Percentiles rank a stretch among this genome's conserved stretches.
phyloP scores from a whole-genome alignment of 257 asterid species.

The Eustoma russellianum region DNA sequence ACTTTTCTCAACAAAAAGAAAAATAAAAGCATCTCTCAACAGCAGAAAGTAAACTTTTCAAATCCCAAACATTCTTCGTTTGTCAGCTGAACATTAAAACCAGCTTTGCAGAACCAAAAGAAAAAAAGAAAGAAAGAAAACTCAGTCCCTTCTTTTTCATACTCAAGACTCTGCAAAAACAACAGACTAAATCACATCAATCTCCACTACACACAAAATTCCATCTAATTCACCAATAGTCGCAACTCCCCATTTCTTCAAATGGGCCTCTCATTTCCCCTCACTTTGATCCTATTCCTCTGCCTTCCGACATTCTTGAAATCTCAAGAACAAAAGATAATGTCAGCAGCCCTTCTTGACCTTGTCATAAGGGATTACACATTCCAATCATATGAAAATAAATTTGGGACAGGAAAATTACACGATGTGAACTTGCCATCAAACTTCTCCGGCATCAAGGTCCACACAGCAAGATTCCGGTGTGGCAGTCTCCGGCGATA shows the following conservation, averaged over 20 bases:
- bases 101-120: too few species aligned
- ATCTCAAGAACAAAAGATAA: conserved; percentile 33
- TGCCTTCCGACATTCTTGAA: conserved; percentile 20
- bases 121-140: too few species aligned
- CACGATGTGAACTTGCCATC: conserved; percentile 43
- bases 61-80: too few species aligned
- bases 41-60: too few species aligned
- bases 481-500: conserved; percentile 80
- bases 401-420: conserved; percentile 49
- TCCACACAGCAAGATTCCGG: conserved; percentile 41
- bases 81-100: too few species aligned
- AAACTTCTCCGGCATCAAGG: conserved; percentile 56
- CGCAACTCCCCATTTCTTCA: conserved; percentile 12
- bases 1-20: too few species aligned
- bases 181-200: too few species aligned
- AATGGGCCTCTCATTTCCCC: conserved; percentile 33
- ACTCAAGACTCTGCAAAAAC: too few species aligned
- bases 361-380: conserved; percentile 61
- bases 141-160: too few species aligned
- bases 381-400: conserved; percentile 34
- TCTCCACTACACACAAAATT: too few species aligned
- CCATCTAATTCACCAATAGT: too few species aligned
- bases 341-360: conserved; percentile 62
- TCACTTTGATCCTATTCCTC: conserved; percentile 25
- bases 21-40: too few species aligned